phyloP scores from a whole-genome alignment of 2,329 filamentous ascomycete genomes.

The Neonectria punicea region DNA sequence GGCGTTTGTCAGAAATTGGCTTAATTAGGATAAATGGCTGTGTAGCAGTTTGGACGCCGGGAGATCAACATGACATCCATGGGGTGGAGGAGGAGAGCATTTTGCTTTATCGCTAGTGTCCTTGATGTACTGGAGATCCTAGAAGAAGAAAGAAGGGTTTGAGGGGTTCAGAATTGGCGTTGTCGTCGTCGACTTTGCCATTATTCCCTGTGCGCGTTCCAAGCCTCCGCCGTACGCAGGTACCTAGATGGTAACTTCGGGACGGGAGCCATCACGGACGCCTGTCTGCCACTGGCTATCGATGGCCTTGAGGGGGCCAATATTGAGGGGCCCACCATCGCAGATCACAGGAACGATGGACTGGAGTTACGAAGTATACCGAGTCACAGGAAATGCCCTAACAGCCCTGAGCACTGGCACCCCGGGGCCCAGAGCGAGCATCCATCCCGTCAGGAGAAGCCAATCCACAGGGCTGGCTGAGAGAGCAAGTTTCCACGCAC shows the following conservation, averaged over 20 bases:
- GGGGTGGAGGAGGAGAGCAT: constrained; percentile 3
- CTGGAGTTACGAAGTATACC: neutral
- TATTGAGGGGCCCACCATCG: neutral
- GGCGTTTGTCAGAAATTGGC: constrained; percentile 10
- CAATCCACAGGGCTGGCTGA: neutral
- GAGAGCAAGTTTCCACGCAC: too few species aligned
- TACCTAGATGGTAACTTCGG: neutral
- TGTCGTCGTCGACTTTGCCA: constrained; percentile 3
- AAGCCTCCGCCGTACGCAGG: constrained; percentile 1
- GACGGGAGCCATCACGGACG: constrained; percentile 16
- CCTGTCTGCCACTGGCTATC: neutral
- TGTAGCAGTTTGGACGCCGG: constrained; percentile 13
- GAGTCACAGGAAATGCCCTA: neutral
- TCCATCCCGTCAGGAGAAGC: constrained; percentile 1
- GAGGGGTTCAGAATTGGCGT: neutral
- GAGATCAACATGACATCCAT: constrained; percentile 18
- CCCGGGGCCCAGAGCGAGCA: constrained; percentile 12
- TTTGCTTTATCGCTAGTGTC: constrained; percentile 20
- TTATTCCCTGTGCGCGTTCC: neutral
- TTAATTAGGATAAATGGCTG: constrained; percentile 7
- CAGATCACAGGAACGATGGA: constrained; percentile 14
- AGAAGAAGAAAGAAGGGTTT: constrained; percentile 4
- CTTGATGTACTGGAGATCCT: constrained; percentile 8
- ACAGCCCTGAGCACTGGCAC: neutral
- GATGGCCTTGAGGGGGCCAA: neutral